A percentile compares a stretch with the other conserved stretches of the same genome.
Evolutionary conservation across 2,329 filamentous ascomycete species (phyloP).

Genomic region (Beauveria medogensis): DNA sequence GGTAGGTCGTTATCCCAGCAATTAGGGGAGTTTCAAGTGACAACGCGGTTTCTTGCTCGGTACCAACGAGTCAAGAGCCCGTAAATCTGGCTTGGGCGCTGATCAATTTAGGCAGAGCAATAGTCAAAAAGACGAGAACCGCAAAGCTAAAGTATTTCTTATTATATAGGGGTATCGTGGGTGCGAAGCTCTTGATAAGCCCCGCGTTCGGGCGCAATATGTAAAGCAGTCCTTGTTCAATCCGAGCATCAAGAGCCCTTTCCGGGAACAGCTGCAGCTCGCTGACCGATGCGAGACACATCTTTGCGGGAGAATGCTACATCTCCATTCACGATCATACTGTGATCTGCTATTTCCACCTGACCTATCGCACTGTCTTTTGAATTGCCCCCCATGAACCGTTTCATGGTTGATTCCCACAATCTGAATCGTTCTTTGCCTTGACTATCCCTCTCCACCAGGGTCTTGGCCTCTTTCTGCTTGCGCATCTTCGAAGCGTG

Average conservation of each 20-base stretch:
- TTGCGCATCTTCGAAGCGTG: slow-evolving; percentile 56
- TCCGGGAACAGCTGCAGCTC: slow-evolving; percentile 18
- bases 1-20: no score
- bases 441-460: slow-evolving; percentile 43
- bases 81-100: no score
- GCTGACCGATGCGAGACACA: slow-evolving; percentile 38
- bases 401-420: slow-evolving; percentile 55
- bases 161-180: background rate
- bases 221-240: background rate
- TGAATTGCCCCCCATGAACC: slow-evolving; percentile 34
- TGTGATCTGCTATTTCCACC: slow-evolving; percentile 51
- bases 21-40: no score
- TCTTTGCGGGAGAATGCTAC: slow-evolving; percentile 45
- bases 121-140: background rate
- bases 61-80: no score
- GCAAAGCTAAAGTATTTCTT: background rate
- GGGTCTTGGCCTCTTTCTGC: slow-evolving; percentile 53
- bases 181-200: background rate
- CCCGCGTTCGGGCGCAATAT: background rate
- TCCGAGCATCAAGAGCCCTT: background rate
- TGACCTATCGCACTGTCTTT: slow-evolving; percentile 27
- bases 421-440: slow-evolving; percentile 49
- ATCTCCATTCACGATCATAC: slow-evolving; percentile 56
- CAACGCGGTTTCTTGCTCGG: no score
- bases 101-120: no score